Evolutionary conservation across 495 filamentous ascomycete species (phyloP).

Genomic region (Neurospora terricola): DNA sequence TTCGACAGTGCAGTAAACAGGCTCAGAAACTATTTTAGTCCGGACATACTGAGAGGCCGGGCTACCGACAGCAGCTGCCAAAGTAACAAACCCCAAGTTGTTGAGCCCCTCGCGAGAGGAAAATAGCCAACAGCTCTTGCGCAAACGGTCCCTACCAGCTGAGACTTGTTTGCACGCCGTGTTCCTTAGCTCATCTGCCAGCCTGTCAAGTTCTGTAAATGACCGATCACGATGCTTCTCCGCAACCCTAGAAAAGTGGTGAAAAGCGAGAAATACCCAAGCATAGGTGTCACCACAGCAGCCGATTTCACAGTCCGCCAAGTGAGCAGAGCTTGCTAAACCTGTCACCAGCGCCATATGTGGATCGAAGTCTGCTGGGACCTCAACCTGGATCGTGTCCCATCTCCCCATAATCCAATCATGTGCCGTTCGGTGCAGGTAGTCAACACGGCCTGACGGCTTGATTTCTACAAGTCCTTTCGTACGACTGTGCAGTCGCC

Average conservation of each 20-base stretch:
- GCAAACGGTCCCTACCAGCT: not conserved
- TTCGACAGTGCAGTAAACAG: not conserved
- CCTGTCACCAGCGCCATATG: not conserved
- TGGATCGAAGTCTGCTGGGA: not conserved
- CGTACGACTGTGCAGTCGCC: not conserved
- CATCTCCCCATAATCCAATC: not conserved
- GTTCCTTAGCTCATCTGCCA: not conserved
- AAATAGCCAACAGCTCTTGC: too few relatives aligned
- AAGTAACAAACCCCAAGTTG: not conserved
- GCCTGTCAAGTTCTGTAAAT: not conserved
- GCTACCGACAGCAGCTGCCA: not conserved
- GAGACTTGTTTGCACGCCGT: not conserved
- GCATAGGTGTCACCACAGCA: not conserved
- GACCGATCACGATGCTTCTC: not conserved
- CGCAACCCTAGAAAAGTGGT: not conserved
- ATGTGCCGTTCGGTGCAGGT: not conserved
- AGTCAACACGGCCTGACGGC: not conserved
- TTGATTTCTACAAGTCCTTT: not conserved
- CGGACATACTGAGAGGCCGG: too few relatives aligned
- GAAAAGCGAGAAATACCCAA: not conserved
- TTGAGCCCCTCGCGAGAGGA: not conserved
- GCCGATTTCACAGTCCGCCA: fast-evolving
- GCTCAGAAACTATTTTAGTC: not conserved
- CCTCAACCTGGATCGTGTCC: not conserved
- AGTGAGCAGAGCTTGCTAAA: not conserved